Percentiles rank a stretch among this genome's conserved stretches.
These are phyloP conservation scores for Tinospora cordifolia DNA, from an alignment of 164 flowering plant species.

Conservation along the genomic window DNA sequence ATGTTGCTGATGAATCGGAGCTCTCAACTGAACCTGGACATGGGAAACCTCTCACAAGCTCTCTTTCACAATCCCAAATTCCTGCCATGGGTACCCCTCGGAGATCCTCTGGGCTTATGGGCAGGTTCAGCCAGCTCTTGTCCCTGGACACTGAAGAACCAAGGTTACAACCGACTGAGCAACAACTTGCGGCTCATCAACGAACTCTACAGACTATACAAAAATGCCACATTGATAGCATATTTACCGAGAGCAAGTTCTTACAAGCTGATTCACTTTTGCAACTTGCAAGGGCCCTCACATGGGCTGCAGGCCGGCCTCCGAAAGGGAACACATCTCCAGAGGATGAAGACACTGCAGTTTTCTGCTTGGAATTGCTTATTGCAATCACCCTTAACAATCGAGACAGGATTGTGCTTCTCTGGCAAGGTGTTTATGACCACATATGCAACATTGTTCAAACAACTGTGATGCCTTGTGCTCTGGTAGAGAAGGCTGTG, in stretches of 20 bases:
- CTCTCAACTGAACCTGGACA: constrained; percentile 19
- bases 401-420: constrained; percentile 36
- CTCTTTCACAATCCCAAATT: constrained; percentile 26
- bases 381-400: constrained; percentile 36
- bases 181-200: constrained; percentile 37
- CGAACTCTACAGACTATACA: constrained; percentile 35
- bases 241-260: constrained; percentile 35
- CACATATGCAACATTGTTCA: constrained; percentile 33
- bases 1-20: constrained; percentile 28
- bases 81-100: constrained; percentile 26
- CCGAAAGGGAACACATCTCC: constrained; percentile 28
- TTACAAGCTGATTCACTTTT: constrained; percentile 31
- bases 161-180: constrained; percentile 30
- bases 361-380: constrained; percentile 36
- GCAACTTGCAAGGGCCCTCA: constrained; percentile 32
- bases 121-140: constrained; percentile 34
- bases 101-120: constrained; percentile 33
- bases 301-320: constrained; percentile 27
- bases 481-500: constrained; percentile 39
- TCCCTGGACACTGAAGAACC: constrained; percentile 37
- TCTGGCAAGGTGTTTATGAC: constrained; percentile 36
- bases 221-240: constrained; percentile 32
- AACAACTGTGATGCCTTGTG: constrained; percentile 36
- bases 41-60: constrained; percentile 23
- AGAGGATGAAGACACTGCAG: constrained; percentile 37